Percentiles rank a stretch among this genome's conserved stretches.
Evolutionary conservation across 768 basidiomycete genomes (phyloP).

Genomic region (Lactifluus subvellereus): DNA sequence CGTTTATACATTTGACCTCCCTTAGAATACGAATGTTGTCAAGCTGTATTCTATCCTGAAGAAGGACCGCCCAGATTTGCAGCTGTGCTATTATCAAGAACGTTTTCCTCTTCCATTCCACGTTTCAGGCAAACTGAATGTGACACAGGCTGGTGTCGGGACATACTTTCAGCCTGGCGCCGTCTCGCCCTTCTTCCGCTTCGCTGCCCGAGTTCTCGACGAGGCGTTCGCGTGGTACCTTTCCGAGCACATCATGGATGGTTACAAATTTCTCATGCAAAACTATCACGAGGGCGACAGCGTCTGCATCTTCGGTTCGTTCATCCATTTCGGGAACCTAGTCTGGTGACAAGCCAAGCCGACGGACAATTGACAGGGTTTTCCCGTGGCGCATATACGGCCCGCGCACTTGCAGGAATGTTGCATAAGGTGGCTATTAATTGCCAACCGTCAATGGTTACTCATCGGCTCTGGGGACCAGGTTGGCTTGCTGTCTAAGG

Average conservation of each 20-base stretch:
- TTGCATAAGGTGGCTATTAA: slow-evolving; percentile 49
- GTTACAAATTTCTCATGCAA: slow-evolving; percentile 75
- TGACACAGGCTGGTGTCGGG: slow-evolving; percentile 7
- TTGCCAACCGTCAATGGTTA: background rate
- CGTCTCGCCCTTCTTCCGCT: slow-evolving; percentile 9
- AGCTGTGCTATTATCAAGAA: slow-evolving; percentile 16
- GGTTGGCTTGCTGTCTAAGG: slow-evolving; percentile 65
- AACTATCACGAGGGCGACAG: slow-evolving; percentile 67
- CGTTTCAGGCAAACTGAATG: background rate
- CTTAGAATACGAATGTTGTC: slow-evolving; percentile 62
- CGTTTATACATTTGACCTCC: background rate
- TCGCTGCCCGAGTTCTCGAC: slow-evolving; percentile 1
- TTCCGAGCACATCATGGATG: slow-evolving; percentile 40
- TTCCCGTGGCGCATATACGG: slow-evolving; percentile 63
- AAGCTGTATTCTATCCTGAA: slow-evolving; percentile 62
- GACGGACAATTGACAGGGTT: slow-evolving; percentile 47
- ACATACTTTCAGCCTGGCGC: slow-evolving; percentile 13
- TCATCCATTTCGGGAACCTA: background rate
- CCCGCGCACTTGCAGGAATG: slow-evolving; percentile 71
- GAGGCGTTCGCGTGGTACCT: slow-evolving; percentile 15
- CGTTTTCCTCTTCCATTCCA: background rate
- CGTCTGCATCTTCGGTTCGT: slow-evolving; percentile 64
- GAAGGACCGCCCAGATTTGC: slow-evolving; percentile 40
- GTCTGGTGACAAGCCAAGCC: background rate
- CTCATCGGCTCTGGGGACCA: slow-evolving; percentile 27